Evolutionary conservation across 345 rosid genomes (phyloP), one percentile per base, ranked within the genome.

Genomic region (Gossypium thurberi): DNA sequence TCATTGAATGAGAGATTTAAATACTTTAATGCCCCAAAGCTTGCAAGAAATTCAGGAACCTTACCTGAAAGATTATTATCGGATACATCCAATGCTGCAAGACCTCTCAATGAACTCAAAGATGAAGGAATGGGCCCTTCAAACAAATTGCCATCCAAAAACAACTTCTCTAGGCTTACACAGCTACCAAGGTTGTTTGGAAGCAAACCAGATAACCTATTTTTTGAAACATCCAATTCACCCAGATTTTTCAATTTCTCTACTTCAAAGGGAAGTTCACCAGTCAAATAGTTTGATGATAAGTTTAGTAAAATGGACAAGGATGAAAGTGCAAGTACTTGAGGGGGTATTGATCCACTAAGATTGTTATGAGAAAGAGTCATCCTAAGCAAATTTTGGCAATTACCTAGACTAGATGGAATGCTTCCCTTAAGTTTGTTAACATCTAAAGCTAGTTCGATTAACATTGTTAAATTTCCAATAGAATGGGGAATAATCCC

Each of bases 1-100:
- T 80, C 26, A n/a, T 87, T 87, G 28, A 63, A 70, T 67, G 90
- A 84, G 12, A 82, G 60, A 65, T 85, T 74, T 62, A 79, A 76
- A 7, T 43, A 25, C 43, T 9, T 4, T 25, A 69, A 10, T 51
- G 46, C n/a, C 13, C 18, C 3, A 28, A 69, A 23, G 3, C 15
- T n/a, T 0, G 8, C 23, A 26, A 69, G 14, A 69, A 46, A 75
- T n/a, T 70, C 23, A 0, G 84, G 85, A 65, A 84, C 77, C 21
- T 18, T 17, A 2, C 85, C 81, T 0, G 78, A 74, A 8, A 84
- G 46, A 20, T 77, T 74, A 18, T 86, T 86, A 10, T 40, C 20
- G 2, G 88, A 84, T 17, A 86, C 33, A 63, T 84, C 83, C 9
- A 86, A 44, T 53, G 7, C 14, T 2, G 1, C 3, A 50, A 69